Percentiles rank a stretch among this genome's conserved stretches.
Evolutionary conservation across 371 early-diverging fungal species (phyloP).

Genomic region (Dentiscutata heterogama): DNA sequence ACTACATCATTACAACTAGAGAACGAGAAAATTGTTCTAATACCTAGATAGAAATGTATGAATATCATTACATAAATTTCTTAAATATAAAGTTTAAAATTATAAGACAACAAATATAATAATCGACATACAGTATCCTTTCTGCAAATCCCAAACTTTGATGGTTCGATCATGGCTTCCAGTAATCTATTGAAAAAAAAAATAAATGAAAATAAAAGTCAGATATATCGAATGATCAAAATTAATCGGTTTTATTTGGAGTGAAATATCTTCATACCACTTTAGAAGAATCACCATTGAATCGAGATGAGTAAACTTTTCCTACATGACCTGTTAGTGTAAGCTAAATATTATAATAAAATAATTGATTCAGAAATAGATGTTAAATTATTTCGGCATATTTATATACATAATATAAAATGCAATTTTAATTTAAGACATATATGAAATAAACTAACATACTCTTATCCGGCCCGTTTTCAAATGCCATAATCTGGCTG

Average conservation of each 20-base stretch:
- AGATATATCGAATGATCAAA: background rate
- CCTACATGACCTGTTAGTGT: constrained; percentile 97
- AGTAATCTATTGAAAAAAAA: constrained; percentile 66
- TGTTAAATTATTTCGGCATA: background rate
- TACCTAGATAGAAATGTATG: constrained; percentile 56
- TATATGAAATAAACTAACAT: constrained; percentile 49
- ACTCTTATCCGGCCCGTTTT: constrained; percentile 76
- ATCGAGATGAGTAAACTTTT: constrained; percentile 90
- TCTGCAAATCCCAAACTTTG: constrained; percentile 94
- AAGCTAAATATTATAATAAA: constrained; percentile 63
- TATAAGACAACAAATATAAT: background rate
- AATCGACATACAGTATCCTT: constrained; percentile 78
- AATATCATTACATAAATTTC: background rate
- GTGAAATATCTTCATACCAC: constrained; percentile 66
- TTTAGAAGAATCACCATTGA: constrained; percentile 79
- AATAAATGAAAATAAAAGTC: constrained; percentile 34
- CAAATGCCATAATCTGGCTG: constrained; percentile 88
- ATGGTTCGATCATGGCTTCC: constrained; percentile 97
- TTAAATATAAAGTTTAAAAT: background rate
- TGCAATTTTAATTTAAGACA: background rate
- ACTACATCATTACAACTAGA: constrained; percentile 95
- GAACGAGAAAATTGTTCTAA: constrained; percentile 90
- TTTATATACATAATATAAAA: background rate
- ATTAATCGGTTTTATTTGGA: too few species aligned
- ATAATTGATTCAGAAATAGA: constrained; percentile 6